A percentile compares a stretch with the other conserved stretches of the same genome.
These are phyloP conservation scores for Phytophthora niederhauseri DNA, from an alignment of 352 stramenopile species.

Conservation along the genomic window DNA sequence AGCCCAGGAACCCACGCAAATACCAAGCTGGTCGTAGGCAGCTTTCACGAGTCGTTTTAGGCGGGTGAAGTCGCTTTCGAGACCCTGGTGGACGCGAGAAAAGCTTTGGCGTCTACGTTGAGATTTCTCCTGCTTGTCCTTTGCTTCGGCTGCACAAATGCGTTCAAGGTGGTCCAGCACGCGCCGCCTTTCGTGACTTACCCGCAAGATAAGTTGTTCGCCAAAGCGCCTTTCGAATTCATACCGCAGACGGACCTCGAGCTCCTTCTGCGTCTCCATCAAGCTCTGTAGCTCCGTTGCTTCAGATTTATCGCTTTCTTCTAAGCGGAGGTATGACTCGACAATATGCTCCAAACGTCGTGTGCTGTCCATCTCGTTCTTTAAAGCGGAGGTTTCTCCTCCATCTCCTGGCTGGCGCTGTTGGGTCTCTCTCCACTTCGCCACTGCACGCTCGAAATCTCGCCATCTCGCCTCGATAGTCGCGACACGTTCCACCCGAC, in stretches of 20 bases:
- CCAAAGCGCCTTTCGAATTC: constrained; percentile 61
- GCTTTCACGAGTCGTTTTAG: constrained; percentile 36
- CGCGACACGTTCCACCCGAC: constrained; percentile 22
- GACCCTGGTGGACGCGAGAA: neutral
- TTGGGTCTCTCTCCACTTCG: constrained; percentile 22
- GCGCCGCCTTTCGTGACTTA: constrained; percentile 61
- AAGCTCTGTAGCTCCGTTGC: neutral
- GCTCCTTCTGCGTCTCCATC: constrained; percentile 22
- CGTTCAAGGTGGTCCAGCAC: constrained; percentile 59
- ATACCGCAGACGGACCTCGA: constrained; percentile 44
- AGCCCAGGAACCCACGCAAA: constrained; percentile 54
- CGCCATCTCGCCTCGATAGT: constrained; percentile 9
- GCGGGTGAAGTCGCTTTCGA: constrained; percentile 31
- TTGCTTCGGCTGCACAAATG: constrained; percentile 39
- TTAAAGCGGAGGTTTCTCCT: neutral
- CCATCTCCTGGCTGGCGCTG: neutral
- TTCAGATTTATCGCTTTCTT: constrained; percentile 4
- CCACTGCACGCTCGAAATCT: constrained; percentile 28
- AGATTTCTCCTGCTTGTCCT: constrained; percentile 18
- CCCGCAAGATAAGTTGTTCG: constrained; percentile 56
- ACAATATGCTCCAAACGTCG: constrained; percentile 27
- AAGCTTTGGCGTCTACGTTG: constrained; percentile 13
- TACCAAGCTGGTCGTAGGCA: constrained; percentile 56
- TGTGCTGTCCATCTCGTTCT: neutral
- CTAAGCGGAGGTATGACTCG: constrained; percentile 25